phyloP scores from a whole-genome alignment of 2,329 filamentous ascomycete species.

The Microdochium nivale region DNA sequence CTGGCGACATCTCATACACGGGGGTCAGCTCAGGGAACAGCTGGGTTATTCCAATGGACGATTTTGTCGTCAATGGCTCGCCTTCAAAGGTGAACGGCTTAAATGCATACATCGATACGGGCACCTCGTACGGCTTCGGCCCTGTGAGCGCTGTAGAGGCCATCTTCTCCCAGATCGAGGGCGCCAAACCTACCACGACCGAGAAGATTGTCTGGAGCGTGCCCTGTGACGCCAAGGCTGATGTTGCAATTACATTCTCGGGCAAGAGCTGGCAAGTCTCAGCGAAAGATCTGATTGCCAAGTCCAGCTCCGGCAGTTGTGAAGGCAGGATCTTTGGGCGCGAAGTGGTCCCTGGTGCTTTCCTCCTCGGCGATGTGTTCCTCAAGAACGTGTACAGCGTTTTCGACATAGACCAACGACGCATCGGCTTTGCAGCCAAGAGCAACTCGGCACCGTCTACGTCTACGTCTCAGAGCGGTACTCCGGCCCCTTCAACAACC shows the following conservation, averaged over 20 bases:
- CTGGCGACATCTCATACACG: slow-evolving; percentile 61
- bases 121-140: slow-evolving; percentile 72
- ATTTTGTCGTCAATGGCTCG: slow-evolving; percentile 53
- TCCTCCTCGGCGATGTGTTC: slow-evolving; percentile 81
- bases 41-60: slow-evolving; percentile 67
- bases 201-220: slow-evolving; percentile 29
- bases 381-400: slow-evolving; percentile 85
- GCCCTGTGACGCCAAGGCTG: slow-evolving; percentile 59
- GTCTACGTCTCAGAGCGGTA: neutral
- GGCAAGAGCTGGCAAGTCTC: slow-evolving; percentile 59
- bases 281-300: slow-evolving; percentile 60
- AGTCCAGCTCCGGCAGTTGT: slow-evolving; percentile 37
- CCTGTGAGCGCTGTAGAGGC: slow-evolving; percentile 56
- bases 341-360: slow-evolving; percentile 56
- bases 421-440: slow-evolving; percentile 38
- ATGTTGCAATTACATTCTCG: slow-evolving; percentile 59
- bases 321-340: slow-evolving; percentile 69
- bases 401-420: slow-evolving; percentile 65
- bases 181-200: slow-evolving; percentile 27
- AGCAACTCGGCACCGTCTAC: neutral
- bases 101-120: slow-evolving; percentile 72
- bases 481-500: neutral
- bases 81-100: slow-evolving; percentile 44
- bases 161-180: slow-evolving; percentile 61
- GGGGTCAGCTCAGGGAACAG: slow-evolving; percentile 35